Base-by-base conservation (phyloP, 202 grass and related monocot genomes). In the Brachypodium distachyon region DNA sequence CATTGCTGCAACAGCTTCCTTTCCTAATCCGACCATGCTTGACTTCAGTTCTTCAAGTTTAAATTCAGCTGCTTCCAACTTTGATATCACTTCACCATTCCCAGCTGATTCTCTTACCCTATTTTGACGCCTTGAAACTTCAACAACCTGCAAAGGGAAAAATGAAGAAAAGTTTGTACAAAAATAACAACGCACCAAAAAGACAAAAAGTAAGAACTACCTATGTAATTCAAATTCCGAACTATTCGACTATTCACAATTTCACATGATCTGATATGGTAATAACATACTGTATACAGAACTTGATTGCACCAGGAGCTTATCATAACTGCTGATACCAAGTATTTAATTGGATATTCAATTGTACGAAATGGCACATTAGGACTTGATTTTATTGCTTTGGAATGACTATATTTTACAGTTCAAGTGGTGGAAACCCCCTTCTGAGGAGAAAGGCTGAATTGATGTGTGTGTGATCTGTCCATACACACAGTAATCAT, bases 41-140 rank as follows among this genome's bases (percentile, higher is more conserved):
- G 95, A 94, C 73, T 92, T 97, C 25, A 97, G 81, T 77, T 97
- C 95, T 77, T 97, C 86, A 53, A 97, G 83, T 80, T 92, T 97
- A 51, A 82, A 86, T 73, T 97, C 95, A 84, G 95, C 78, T 18
- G 91, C 91, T 85, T 98, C 91, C 62, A 94, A 80, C 39, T 98
- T 98, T 2, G 77, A 72, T 80, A 87, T 92, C 54, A 87, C 66
- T 25, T 98, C 95, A 26, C 79, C 80, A 59, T 94, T 90, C 7
- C 85, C 84, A 67, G 85, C 55, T 41, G 84, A 80, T 80, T 98
- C 95, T 73, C 91, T 92, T 44, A 90, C 82, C 80, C 80, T 98
- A 23, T 86, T 87, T 58, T 98, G 91, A 56, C 89, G 82, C 36
- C 85, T 94, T 58, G 95, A 98, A 73, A 98, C 91, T 88, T 98